Percentiles rank a stretch among this genome's conserved stretches.
These are phyloP conservation scores for Fusarium mundagurra DNA, from an alignment of 2,329 filamentous ascomycete genomes.

Conservation along the genomic window DNA sequence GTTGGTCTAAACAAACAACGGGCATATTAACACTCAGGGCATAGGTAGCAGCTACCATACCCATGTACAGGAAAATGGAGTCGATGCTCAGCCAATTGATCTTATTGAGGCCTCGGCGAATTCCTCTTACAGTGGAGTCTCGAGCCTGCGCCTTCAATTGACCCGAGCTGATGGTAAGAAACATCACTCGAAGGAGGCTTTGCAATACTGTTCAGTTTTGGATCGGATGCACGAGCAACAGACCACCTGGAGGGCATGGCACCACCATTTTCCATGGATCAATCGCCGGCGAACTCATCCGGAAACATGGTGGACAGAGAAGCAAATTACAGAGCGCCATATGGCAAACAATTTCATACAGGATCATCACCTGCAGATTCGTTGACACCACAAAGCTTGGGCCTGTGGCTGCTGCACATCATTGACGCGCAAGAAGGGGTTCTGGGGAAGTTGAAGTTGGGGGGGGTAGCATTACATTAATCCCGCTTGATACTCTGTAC, in stretches of 20 bases:
- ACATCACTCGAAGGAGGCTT: constrained; percentile 14
- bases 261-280: constrained; percentile 16
- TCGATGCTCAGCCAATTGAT: not conserved
- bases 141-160: constrained; percentile 19
- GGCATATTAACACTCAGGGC: not conserved
- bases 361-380: constrained; percentile 20
- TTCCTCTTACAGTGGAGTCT: constrained; percentile 5
- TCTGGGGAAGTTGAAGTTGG: constrained; percentile 35
- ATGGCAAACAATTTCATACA: constrained; percentile 25
- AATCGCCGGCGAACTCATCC: constrained; percentile 14
- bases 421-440: constrained; percentile 37
- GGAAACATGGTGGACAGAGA: constrained; percentile 2
- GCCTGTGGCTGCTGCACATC: constrained; percentile 44
- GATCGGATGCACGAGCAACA: constrained; percentile 3
- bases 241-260: constrained; percentile 13
- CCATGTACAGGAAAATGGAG: constrained; percentile 18
- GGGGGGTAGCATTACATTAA: constrained; percentile 2
- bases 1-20: not conserved
- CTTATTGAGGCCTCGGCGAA: constrained; percentile 4
- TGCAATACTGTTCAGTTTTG: constrained; percentile 5
- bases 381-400: constrained; percentile 36
- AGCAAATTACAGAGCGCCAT: constrained; percentile 29
- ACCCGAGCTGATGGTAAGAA: constrained; percentile 32
- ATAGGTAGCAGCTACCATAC: constrained; percentile 3
- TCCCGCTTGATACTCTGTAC: not conserved